Conservation (phyloP, 805 yeast species). For the Helenozyma baotianmanensis region DNA sequence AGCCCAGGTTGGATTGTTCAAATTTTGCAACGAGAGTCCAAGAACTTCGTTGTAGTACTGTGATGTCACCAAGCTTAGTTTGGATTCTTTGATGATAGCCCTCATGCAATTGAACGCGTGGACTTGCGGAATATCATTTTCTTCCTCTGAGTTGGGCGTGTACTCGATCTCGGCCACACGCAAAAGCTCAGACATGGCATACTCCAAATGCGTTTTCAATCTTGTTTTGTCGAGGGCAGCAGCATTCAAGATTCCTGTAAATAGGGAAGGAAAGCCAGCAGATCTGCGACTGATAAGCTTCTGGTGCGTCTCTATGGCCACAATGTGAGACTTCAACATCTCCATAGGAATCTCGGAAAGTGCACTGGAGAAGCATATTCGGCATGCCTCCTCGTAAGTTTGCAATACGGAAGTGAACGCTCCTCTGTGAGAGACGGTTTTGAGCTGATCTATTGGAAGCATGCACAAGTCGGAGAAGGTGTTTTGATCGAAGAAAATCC, state of each 20-base stretch:
- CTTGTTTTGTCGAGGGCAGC: slow-evolving; percentile 21
- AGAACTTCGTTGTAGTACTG: slow-evolving; percentile 45
- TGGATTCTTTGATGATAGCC: slow-evolving; percentile 67
- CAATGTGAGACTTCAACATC: slow-evolving; percentile 61
- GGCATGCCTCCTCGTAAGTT: slow-evolving; percentile 64
- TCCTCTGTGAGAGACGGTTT: slow-evolving; percentile 80
- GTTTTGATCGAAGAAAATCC: slow-evolving; percentile 17
- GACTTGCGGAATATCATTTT: slow-evolving; percentile 81
- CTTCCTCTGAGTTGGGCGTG: slow-evolving; percentile 41
- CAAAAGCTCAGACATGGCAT: slow-evolving; percentile 50
- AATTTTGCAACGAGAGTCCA: slow-evolving; percentile 54
- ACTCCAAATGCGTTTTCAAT: slow-evolving; percentile 30
- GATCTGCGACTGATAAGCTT: slow-evolving; percentile 84
- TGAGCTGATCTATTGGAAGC: slow-evolving; percentile 59
- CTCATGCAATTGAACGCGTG: slow-evolving; percentile 87
- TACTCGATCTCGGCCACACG: slow-evolving; percentile 52
- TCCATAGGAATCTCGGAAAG: slow-evolving; percentile 37
- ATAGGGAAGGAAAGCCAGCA: slow-evolving; percentile 82
- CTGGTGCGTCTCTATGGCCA: slow-evolving; percentile 47
- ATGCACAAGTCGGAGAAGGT: slow-evolving; percentile 43
- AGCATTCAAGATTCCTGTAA: slow-evolving; percentile 70
- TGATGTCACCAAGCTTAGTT: slow-evolving; percentile 44
- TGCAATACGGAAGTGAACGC: slow-evolving; percentile 89
- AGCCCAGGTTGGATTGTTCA: slow-evolving; percentile 73
- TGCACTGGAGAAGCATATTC: slow-evolving; percentile 40